Evolutionary conservation across 1,139 yeast genomes (phyloP), one percentile per base, ranked within the genome.

Genomic region (Yarrowia galli): DNA sequence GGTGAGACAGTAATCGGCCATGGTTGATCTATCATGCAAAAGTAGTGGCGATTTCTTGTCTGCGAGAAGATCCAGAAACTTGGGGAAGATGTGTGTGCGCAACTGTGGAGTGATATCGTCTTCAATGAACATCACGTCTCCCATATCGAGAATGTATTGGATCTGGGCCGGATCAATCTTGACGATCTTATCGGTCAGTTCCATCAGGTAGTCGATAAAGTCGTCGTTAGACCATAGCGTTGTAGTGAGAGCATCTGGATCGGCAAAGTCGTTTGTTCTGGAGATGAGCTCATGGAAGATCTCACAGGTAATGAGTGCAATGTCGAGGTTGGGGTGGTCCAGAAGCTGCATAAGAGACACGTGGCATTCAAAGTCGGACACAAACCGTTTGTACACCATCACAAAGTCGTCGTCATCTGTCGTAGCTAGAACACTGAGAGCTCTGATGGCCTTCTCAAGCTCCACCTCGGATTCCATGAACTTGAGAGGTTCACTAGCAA

Each of bases 251-350:
- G 65, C 38, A 74, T 66, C 36, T 23, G 32, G 18, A 42, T 66
- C 51, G 40, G 46, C 48, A 53, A 51, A 45, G 56, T 70, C 48
- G 51, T 67, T 71, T 56, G 72, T 75, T 15, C 69, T 70, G n/a
- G 74, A 76, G 9, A 75, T 58, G 38, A 77, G 65, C 45, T 77
- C 80, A 8, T 68, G 69, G 16, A 77, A 64, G 18, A 76, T 70
- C 42, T 72, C 71, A 20, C 75, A 60, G 2, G 72, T 73, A 16
- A 73, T 75, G 28, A 73, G 72, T 7, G 75, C 75, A 45, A 80
- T 76, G 48, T 78, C 80, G 15, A 73, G 70, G 66, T 80, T 80
- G 16, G 77, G 79, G 65, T 80, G 82, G 12, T 70, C 70, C 28
- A 79, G 60, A 20, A 79, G 68, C 3, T 72, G 69, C 16, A 73